Evolutionary conservation across 805 yeast genomes (phyloP), one percentile per base, ranked within the genome.

Genomic region (Metschnikowia proteae): DNA sequence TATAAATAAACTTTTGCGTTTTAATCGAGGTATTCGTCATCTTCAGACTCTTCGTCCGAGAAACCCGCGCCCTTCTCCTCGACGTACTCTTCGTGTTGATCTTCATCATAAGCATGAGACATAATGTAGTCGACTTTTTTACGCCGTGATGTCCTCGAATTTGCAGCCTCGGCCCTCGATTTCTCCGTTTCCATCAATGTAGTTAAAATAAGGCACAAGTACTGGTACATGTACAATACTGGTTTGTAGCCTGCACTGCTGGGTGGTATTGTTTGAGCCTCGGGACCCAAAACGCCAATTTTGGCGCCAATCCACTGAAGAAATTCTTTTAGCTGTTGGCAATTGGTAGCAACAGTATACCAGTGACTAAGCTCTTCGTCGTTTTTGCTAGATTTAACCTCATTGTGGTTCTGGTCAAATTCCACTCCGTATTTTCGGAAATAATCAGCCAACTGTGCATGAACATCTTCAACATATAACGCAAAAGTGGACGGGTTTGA

Each of bases 401-500:
- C 73, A 1, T 65, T 55, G 1, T 73, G 74, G 3, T 56, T 49
- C 3, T 49, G 57, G 51, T 65, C 67, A 44, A 71, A 70, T 38
- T 73, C 75, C 5, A 67, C 52, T 0, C 75, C 76, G 33, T 63
- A 64, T 4, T 38, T 51, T 2, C 51, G 49, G 9, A 73, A 60
- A 1, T 66, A 53, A 3, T 62, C 63, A 6, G 51, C 49, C 40
- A 73, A 57, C 62, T 68, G 58, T 26, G 57, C 48, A 48, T 70
- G 67, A 1, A 68, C 69, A 52, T 73, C 76, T 46, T 72, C 71
- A 11, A 73, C 76, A 49, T 71, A 73, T 29, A 73, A 52, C 41
- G 69, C 71, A 61, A 73, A 73, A 3, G 54, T 48, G 0, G 73
- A 62, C 0, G 69, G 62, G 33, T 45, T 47, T 1, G 60, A 43